These are phyloP conservation scores for Centella asiatica DNA, from an alignment of 129 eudicot genomes.

Conservation along the genomic window DNA sequence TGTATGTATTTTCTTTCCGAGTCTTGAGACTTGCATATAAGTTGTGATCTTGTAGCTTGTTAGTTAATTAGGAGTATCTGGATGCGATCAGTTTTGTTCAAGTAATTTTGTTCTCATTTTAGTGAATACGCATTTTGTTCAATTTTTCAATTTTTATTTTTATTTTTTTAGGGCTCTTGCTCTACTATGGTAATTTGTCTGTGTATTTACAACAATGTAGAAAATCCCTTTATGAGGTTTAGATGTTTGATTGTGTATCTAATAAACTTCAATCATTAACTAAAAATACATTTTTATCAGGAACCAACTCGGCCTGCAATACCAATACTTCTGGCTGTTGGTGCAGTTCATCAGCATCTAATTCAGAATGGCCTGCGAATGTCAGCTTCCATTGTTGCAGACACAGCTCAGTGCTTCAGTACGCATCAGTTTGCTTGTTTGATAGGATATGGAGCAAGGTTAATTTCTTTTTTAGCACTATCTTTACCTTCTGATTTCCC, in stretches of 20 bases:
- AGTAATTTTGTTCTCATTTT: conserved; percentile 6
- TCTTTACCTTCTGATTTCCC: not conserved
- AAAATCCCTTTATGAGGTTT: not conserved
- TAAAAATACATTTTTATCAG: conserved; percentile 22
- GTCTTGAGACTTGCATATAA: not conserved
- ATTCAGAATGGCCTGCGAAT: conserved; percentile 92
- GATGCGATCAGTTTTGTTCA: not conserved
- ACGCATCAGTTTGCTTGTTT: conserved; percentile 99
- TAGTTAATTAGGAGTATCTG: not conserved
- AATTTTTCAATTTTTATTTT: too few relatives aligned
- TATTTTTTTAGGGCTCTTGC: too few relatives aligned
- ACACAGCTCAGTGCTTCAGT: conserved; percentile 98
- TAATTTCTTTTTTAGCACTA: conserved; percentile 8
- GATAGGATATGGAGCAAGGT: conserved; percentile 99
- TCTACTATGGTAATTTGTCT: not conserved
- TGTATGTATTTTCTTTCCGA: not conserved
- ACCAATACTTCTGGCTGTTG: conserved; percentile 97
- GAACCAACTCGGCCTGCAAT: conserved; percentile 95
- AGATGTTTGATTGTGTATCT: not conserved
- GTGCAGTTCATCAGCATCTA: conserved; percentile 99
- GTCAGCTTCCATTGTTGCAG: conserved; percentile 97
- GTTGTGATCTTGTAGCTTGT: not conserved
- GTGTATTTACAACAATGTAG: not conserved
- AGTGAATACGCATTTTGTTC: not conserved
- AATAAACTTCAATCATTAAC: not conserved